Base-by-base conservation (phyloP, 2,329 filamentous ascomycete species). In the Didymella pomorum region DNA sequence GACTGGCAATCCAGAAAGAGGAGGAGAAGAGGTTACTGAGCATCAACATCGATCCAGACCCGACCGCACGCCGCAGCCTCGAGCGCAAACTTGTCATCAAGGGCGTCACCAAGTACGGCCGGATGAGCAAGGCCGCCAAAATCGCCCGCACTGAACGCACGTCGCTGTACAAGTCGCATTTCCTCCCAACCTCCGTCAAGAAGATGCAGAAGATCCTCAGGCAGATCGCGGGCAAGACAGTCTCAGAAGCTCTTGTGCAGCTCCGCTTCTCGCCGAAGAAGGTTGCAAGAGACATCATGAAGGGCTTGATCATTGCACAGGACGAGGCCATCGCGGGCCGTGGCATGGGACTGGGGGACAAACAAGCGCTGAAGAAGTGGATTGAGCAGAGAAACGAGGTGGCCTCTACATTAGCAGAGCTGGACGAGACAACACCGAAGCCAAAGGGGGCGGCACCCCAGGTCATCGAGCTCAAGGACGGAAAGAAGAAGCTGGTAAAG, bases 241-340 rank as follows among this genome's bases (percentile, higher is more conserved):
- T 99, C 61, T 92, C 96, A 57, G 93, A 99, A 33, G 95, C 95
- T 14, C 91, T 98, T 66, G 80, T 91, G 53, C 95, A 99, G 83
- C 97, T 99, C 92, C 87, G 89, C 55, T 98, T 94, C 81, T 94
- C 89, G 77, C 92, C 92, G 82, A 99, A 99, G 86, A 94, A 93
- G 81, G 90, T 90, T 63, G 91, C 94, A 7, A 82, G 86, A 66
- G 92, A 97, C 71, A 87, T 98, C 26, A 81, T 86, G 67, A 88
- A 87, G 72, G 91, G 95, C 72, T 81, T 99, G 18, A 87, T 95
- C 72, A 85, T 91, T 69, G 93, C 94, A 1, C 86, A 89, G 57
- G 91, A 97, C 72, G 81, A 89, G 71, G 95, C 95, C 33, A 82
- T 97, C 65, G 90, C 90, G 16, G 84, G 84, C 68, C 84, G 89